Percentiles rank a stretch among this genome's conserved stretches.
Conservation (phyloP, 1,284 basidiomycete species). For the Sporisorium sorghi region DNA sequence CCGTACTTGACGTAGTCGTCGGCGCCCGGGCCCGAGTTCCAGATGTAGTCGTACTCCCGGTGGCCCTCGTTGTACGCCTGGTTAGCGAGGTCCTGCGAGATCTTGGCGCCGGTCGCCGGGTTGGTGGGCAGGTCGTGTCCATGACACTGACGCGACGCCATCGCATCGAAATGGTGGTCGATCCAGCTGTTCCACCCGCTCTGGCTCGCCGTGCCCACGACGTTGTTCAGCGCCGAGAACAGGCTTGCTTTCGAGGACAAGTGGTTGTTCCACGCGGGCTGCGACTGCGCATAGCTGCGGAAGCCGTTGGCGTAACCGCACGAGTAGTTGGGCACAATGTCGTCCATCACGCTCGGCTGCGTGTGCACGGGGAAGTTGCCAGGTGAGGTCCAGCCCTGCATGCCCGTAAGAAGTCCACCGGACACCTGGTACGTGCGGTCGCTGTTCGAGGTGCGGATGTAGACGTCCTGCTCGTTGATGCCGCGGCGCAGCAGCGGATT, state of each 20-base stretch:
- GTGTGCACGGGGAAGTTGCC: constrained; percentile 59
- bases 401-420: constrained; percentile 73
- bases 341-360: constrained; percentile 70
- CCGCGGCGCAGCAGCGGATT: constrained; percentile 72
- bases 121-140: constrained; percentile 46
- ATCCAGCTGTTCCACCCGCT: constrained; percentile 73
- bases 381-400: constrained; percentile 68
- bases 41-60: constrained; percentile 62
- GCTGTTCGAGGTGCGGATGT: constrained; percentile 72
- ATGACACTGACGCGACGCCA: constrained; percentile 56
- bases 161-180: constrained; percentile 69
- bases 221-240: constrained; percentile 71
- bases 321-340: constrained; percentile 72
- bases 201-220: constrained; percentile 72
- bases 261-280: constrained; percentile 72
- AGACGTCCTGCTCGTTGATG: constrained; percentile 70
- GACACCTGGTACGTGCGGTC: constrained; percentile 74
- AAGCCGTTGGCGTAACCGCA: constrained; percentile 73
- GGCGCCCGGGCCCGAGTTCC: constrained; percentile 48
- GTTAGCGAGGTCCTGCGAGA: constrained; percentile 43
- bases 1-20: constrained; percentile 57
- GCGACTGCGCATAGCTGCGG: constrained; percentile 67
- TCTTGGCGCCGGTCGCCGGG: constrained; percentile 16
- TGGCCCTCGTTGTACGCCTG: constrained; percentile 54
- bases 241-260: constrained; percentile 72